A percentile compares a stretch with the other conserved stretches of the same genome.
phyloP scores from a whole-genome alignment of 2,329 filamentous ascomycete species.

The Aspergillus melleus region DNA sequence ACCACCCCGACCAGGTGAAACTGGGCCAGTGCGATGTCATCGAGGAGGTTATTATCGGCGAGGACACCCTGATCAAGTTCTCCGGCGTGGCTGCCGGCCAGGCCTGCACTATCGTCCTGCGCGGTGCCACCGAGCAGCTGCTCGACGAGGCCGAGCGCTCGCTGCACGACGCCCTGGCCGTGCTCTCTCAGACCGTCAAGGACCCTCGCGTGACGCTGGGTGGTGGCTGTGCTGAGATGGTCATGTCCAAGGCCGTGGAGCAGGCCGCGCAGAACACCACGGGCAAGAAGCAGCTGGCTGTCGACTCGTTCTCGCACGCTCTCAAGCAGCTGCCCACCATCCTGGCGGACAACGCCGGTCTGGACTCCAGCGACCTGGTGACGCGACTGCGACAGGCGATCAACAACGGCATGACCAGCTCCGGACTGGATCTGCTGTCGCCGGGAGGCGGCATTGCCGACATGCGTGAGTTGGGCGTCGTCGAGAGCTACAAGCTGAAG shows the following conservation, averaged over 20 bases:
- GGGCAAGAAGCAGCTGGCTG: constrained; percentile 94
- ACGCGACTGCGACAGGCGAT: constrained; percentile 88
- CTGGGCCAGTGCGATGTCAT: constrained; percentile 93
- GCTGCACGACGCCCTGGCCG: constrained; percentile 91
- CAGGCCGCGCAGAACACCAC: constrained; percentile 89
- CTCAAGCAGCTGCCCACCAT: constrained; percentile 94
- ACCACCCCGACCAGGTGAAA: constrained; percentile 96
- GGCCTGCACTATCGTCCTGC: constrained; percentile 94
- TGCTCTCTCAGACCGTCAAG: constrained; percentile 93
- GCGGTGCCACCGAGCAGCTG: constrained; percentile 93
- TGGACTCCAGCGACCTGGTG: constrained; percentile 93
- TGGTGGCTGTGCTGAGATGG: constrained; percentile 95
- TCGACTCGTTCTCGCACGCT: constrained; percentile 84
- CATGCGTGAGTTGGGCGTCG: constrained; percentile 92
- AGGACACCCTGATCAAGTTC: constrained; percentile 96
- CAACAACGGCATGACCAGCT: constrained; percentile 90
- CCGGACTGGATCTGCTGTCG: constrained; percentile 82
- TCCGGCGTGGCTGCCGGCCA: constrained; percentile 91
- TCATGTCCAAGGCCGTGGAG: constrained; percentile 98
- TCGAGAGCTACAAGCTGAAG: constrained; percentile 99
- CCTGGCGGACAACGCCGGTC: constrained; percentile 92
- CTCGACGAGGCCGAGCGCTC: constrained; percentile 96
- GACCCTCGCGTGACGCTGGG: constrained; percentile 93
- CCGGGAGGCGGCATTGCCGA: constrained; percentile 91
- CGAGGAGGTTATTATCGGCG: constrained; percentile 96